Conservation (phyloP, 108 stramenopile genomes). For the Cyclotella distinguenda region DNA sequence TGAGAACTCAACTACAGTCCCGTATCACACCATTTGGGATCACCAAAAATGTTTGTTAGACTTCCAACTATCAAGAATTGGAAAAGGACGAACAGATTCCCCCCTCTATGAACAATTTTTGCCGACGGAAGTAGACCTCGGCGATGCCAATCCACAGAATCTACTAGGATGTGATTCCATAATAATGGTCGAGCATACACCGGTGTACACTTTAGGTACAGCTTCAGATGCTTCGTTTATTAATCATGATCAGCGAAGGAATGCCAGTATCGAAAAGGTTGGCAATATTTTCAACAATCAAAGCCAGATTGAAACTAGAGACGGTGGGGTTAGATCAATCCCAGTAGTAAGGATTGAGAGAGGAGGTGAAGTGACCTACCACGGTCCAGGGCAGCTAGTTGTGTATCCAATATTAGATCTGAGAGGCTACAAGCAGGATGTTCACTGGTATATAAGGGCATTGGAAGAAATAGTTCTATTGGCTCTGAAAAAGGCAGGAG, state of each 20-base stretch:
- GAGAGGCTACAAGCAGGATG: conserved; percentile 85
- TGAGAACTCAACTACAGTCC: conserved; percentile 22
- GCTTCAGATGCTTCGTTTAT: conserved; percentile 77
- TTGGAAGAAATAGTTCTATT: conserved; percentile 88
- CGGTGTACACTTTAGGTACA: conserved; percentile 85
- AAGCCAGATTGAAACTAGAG: background rate
- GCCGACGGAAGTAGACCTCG: conserved; percentile 20
- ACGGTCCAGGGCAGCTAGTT: conserved; percentile 96
- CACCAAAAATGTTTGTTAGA: conserved; percentile 55
- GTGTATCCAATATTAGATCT: conserved; percentile 95
- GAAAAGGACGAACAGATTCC: conserved; percentile 44
- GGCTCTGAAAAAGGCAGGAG: conserved; percentile 56
- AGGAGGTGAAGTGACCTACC: conserved; percentile 98
- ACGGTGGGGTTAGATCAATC: conserved; percentile 19
- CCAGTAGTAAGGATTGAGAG: conserved; percentile 84
- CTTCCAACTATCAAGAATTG: conserved; percentile 52
- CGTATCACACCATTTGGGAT: conserved; percentile 58
- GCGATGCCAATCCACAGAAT: background rate
- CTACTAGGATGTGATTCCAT: conserved; percentile 59
- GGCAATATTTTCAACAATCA: background rate
- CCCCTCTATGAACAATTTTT: conserved; percentile 47
- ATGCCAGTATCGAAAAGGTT: conserved; percentile 8
- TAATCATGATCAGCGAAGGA: conserved; percentile 8
- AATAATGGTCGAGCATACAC: conserved; percentile 72
- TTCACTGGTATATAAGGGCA: conserved; percentile 96